Evolutionary conservation across 495 filamentous ascomycete genomes (phyloP).

Genomic region (Immersiella caudata): DNA sequence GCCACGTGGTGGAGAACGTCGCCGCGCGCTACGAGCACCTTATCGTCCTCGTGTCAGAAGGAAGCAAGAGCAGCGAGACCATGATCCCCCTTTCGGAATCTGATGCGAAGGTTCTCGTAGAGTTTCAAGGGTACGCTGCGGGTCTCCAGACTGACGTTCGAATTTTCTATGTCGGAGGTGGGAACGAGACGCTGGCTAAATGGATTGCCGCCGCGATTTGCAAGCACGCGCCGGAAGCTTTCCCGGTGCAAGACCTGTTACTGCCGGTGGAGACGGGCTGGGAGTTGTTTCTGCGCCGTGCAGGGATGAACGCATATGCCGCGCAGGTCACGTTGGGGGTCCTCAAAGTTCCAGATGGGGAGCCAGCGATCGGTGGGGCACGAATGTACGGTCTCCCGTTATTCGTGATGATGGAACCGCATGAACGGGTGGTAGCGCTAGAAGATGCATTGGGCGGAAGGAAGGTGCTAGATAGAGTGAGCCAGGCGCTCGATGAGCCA

Average conservation of each 20-base stretch:
- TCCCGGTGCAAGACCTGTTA: slow-evolving; percentile 32
- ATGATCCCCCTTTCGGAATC: slow-evolving; percentile 42
- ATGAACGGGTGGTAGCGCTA: slow-evolving; percentile 51
- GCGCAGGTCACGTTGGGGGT: slow-evolving; percentile 68
- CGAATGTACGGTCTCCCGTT: slow-evolving; percentile 51
- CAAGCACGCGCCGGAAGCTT: slow-evolving; percentile 38
- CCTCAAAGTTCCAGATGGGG: slow-evolving; percentile 46
- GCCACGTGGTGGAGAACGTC: slow-evolving; percentile 59
- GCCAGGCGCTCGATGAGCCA: slow-evolving; percentile 38
- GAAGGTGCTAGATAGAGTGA: slow-evolving; percentile 55
- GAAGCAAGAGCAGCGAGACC: slow-evolving; percentile 41
- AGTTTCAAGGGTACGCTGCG: slow-evolving; percentile 56
- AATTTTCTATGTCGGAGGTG: slow-evolving; percentile 60
- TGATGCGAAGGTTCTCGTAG: slow-evolving; percentile 56
- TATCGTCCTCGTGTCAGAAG: slow-evolving; percentile 69
- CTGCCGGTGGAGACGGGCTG: slow-evolving; percentile 61
- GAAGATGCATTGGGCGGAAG: slow-evolving; percentile 54
- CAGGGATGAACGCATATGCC: slow-evolving; percentile 79
- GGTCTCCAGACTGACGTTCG: slow-evolving; percentile 45
- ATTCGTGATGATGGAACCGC: slow-evolving; percentile 60
- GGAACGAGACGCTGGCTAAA: slow-evolving; percentile 56
- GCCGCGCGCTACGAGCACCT: slow-evolving; percentile 68
- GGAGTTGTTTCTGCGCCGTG: slow-evolving; percentile 73
- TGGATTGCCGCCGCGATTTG: slow-evolving; percentile 59
- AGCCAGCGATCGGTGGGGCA: slow-evolving; percentile 21